A percentile compares a stretch with the other conserved stretches of the same genome.
Conservation (phyloP, 352 stramenopile genomes). For the Phytophthora sojae region DNA sequence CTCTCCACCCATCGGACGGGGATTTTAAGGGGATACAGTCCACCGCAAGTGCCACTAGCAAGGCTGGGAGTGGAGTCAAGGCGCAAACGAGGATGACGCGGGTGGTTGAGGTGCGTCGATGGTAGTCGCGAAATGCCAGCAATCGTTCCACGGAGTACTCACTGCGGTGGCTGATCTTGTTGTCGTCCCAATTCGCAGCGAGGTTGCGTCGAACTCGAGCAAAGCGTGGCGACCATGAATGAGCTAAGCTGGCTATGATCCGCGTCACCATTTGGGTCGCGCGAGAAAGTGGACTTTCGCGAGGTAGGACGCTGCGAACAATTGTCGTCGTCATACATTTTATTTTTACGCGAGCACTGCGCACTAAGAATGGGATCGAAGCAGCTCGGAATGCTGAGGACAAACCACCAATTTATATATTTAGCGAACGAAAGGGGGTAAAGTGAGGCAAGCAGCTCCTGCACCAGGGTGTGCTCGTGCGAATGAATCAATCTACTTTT, state of each 20-base stretch:
- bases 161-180: slow-evolving; percentile 9
- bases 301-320: background rate
- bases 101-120: slow-evolving; percentile 2
- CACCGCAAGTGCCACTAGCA: slow-evolving; percentile 15
- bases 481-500: too few relatives aligned
- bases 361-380: too few relatives aligned
- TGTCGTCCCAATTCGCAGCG: background rate
- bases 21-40: slow-evolving; percentile 34
- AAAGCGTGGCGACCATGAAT: background rate
- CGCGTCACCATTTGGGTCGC: background rate
- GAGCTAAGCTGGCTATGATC: background rate
- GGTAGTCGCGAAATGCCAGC: slow-evolving; percentile 17
- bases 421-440: too few relatives aligned
- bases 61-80: slow-evolving; percentile 15
- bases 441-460: too few relatives aligned
- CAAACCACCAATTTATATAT: too few relatives aligned
- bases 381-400: too few relatives aligned
- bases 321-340: background rate
- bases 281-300: background rate
- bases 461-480: too few relatives aligned
- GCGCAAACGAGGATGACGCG: slow-evolving; percentile 9
- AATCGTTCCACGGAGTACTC: slow-evolving; percentile 20
- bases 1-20: slow-evolving; percentile 9
- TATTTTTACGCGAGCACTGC: slow-evolving; percentile 3
- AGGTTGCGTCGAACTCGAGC: background rate